Evolutionary conservation across 257 asterid genomes (phyloP), one percentile per base, ranked within the genome.

Genomic region (Cinchona pubescens): DNA sequence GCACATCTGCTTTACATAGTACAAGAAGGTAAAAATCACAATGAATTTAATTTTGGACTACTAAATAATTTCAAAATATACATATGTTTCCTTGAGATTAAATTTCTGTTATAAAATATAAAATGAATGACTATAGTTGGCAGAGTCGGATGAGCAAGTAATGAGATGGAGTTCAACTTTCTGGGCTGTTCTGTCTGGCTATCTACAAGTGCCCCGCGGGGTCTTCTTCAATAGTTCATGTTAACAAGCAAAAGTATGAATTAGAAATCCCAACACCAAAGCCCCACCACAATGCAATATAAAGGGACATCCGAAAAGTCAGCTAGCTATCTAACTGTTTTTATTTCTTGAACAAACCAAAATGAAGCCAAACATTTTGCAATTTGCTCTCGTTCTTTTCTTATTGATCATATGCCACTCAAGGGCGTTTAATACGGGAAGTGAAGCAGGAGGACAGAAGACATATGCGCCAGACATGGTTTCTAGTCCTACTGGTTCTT

Each of bases 81-180:
- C 86, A 81, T 85, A 80, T 76, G 61, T 42, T 59, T 59, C 64
- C 32, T 56, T 59, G 18, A 37, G 51, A 55, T 2, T 16, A 42
- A 61, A 76, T 73, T 75, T 67, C 79, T 76, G 82, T 80, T 72
- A 77, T 35, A 75, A 76, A 53, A 73, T 27, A 75, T n/a, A 75
- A 78, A 53, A 76, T 43, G 66, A 53, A 53, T 79, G 59, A 74
- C 76, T 61, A 48, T 48, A 62, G 58, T 55, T 64, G 79, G 79
- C 53, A 64, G 72, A 55, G 78, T 79, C 83, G 84, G 84, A 78
- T 79, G 88, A 78, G 83, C 85, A 73, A 69, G 79, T 86, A 85
- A 48, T n/a, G 75, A 75, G 84, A 79, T 80, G 87, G 74, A 43
- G 40, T 38, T 77, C 64, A 82, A 79, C 79, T 67, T 72, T 16